A percentile compares a stretch with the other conserved stretches of the same genome.
Evolutionary conservation across 805 yeast species (phyloP).

Genomic region (Cephaloascus fragrans): DNA sequence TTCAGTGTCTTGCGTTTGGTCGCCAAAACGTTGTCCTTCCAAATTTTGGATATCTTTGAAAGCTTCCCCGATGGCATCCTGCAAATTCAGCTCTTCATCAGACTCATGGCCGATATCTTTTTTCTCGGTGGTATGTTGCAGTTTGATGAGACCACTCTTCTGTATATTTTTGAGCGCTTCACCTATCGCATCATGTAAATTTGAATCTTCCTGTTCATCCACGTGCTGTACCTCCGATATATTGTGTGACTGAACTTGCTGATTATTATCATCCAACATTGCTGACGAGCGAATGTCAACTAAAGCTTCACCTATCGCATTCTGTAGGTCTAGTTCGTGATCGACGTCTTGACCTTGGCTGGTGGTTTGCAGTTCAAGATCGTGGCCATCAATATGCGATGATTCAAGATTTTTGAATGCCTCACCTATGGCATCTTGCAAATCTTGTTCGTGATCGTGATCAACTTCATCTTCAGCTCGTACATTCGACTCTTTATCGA

Average conservation of each 20-base stretch:
- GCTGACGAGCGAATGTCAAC: too few relatives aligned
- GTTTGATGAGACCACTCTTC: neutral
- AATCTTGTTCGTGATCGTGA: neutral
- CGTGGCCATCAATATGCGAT: too few relatives aligned
- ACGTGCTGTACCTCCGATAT: too few relatives aligned
- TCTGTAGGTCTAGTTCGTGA: neutral
- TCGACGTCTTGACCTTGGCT: too few relatives aligned
- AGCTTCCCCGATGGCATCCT: neutral
- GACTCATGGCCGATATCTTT: neutral
- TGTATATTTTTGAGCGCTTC: slow-evolving; percentile 11
- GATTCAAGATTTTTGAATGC: too few relatives aligned
- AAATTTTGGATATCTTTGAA: neutral
- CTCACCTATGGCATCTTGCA: slow-evolving; percentile 13
- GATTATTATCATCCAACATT: too few relatives aligned
- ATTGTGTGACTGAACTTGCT: too few relatives aligned
- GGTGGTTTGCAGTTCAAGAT: too few relatives aligned
- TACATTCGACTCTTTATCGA: neutral
- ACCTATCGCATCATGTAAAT: slow-evolving; percentile 19
- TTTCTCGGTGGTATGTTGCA: neutral
- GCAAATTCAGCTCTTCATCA: neutral
- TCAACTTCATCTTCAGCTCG: neutral
- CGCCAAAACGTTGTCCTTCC: neutral
- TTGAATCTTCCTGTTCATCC: slow-evolving; percentile 5
- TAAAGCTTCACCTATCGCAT: neutral
- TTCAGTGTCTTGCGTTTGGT: neutral